Evolutionary conservation across 352 stramenopile species (phyloP).

Genomic region (Phytophthora hybrid): DNA sequence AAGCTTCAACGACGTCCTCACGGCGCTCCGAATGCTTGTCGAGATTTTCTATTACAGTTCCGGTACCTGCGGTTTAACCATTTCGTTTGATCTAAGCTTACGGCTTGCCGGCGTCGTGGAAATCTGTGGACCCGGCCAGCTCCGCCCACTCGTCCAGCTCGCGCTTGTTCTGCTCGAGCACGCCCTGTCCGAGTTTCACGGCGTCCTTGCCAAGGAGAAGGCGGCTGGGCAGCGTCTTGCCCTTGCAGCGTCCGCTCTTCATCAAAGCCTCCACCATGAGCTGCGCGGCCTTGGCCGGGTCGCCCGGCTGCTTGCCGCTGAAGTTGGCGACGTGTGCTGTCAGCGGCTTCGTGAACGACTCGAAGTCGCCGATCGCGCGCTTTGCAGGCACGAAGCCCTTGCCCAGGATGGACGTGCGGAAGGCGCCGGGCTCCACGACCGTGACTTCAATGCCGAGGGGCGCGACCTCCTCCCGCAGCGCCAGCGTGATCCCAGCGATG

Average conservation of each 20-base stretch:
- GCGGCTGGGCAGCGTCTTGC: slow-evolving; percentile 36
- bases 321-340: slow-evolving; percentile 36
- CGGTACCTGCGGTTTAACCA: not conserved
- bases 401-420: slow-evolving; percentile 47
- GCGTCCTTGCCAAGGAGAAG: slow-evolving; percentile 40
- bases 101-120: slow-evolving; percentile 22
- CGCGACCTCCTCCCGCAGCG: slow-evolving; percentile 44
- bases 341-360: slow-evolving; percentile 31
- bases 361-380: slow-evolving; percentile 38
- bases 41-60: not conserved
- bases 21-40: not conserved
- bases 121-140: slow-evolving; percentile 37
- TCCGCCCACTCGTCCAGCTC: slow-evolving; percentile 40
- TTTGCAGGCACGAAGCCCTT: slow-evolving; percentile 34
- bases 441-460: slow-evolving; percentile 52
- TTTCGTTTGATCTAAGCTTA: slow-evolving; percentile 8
- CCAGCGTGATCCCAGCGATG: slow-evolving; percentile 44
- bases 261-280: slow-evolving; percentile 49
- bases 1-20: too few species aligned
- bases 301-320: slow-evolving; percentile 47
- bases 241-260: slow-evolving; percentile 44
- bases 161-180: slow-evolving; percentile 28
- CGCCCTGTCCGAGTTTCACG: slow-evolving; percentile 30
- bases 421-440: slow-evolving; percentile 47
- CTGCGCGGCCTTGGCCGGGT: slow-evolving; percentile 38